Base-by-base conservation (phyloP, 345 rosid species). In the Ailanthus altissimus region DNA sequence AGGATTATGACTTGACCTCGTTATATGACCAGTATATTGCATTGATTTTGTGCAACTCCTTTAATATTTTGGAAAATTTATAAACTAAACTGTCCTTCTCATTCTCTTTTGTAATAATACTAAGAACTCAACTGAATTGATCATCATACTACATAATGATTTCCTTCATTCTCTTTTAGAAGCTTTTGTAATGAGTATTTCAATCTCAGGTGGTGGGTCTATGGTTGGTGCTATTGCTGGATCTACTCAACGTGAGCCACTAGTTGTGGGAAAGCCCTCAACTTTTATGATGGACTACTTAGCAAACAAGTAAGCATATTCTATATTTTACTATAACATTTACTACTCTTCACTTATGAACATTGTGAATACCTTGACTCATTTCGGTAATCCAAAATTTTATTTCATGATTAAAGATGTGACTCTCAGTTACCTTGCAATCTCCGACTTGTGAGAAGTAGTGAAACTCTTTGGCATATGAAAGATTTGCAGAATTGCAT, bases 221-320 rank as follows among this genome's bases (percentile, higher is more conserved):
- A 93, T 96, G 99, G 97, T 92, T 74, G 99, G 98, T 81, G 99
- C 98, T 53, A 50, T 93, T 14, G 65, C 81, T 25, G 97, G 97
- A 74, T 92, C 98, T 3, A 88, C 92, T 78, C 93, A 93, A 83
- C 93, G 88, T 42, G 97, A 92, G 80, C 99, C 99, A 23, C 76
- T 87, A 78, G 97, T 93, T 8, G 99, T 92, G 50, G 99, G 99
- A 79, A 96, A 96, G 82, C 99, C 99, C 36, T 95, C 99, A 38
- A 93, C 97, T 70, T 95, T 95, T 76, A 93, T 95, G 98, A 95
- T 95, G 99, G 97, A 95, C 76, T 95, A 95, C 85, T 67, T 95
- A 58, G 90, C 98, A 54, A 81, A 93, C 79, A 82, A 95, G 99
- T 95, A 90, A 50, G 89, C 38, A 13, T 32, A 32, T 59, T 45